Percentiles rank a stretch among this genome's conserved stretches.
Conservation (phyloP, 495 filamentous ascomycete genomes). For the Penicillium bialowiezense region DNA sequence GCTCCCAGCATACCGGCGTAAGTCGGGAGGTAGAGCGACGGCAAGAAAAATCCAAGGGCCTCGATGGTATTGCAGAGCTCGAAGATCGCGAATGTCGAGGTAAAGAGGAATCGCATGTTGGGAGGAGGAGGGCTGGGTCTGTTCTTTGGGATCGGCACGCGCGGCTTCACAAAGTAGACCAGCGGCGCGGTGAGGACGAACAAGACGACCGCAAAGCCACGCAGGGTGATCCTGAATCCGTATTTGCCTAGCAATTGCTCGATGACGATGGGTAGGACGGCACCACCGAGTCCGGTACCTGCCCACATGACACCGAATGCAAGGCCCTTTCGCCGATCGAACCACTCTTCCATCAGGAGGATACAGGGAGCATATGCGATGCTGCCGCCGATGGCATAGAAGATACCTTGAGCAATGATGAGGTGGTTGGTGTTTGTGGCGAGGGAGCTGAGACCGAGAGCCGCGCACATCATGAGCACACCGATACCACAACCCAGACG, state of each 20-base stretch:
- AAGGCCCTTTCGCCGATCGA: slow-evolving; percentile 10
- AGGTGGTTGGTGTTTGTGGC: slow-evolving; percentile 15
- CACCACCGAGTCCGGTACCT: slow-evolving; percentile 38
- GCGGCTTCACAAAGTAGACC: slow-evolving; percentile 46
- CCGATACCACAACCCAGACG: slow-evolving; percentile 7
- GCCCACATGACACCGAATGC: slow-evolving; percentile 23
- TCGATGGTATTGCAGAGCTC: slow-evolving; percentile 53
- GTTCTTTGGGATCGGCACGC: not conserved
- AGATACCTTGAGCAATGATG: slow-evolving; percentile 15
- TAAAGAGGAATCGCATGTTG: slow-evolving; percentile 41
- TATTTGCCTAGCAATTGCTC: slow-evolving; percentile 43
- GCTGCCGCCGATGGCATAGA: slow-evolving; percentile 12
- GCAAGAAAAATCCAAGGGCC: slow-evolving; percentile 58
- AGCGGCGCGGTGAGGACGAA: slow-evolving; percentile 48
- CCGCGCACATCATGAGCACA: slow-evolving; percentile 12
- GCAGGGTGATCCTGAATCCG: slow-evolving; percentile 50
- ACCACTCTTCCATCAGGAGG: slow-evolving; percentile 17
- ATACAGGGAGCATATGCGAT: slow-evolving; percentile 15
- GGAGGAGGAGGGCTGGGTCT: slow-evolving; percentile 1
- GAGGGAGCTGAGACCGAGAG: slow-evolving; percentile 12
- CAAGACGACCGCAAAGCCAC: slow-evolving; percentile 42
- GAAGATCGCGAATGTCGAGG: slow-evolving; percentile 46
- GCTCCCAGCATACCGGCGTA: slow-evolving; percentile 46
- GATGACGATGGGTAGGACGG: slow-evolving; percentile 46
- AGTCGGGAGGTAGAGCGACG: slow-evolving; percentile 55